Evolutionary conservation across 768 basidiomycete genomes (phyloP).

Genomic region (Lactarius psammicola): DNA sequence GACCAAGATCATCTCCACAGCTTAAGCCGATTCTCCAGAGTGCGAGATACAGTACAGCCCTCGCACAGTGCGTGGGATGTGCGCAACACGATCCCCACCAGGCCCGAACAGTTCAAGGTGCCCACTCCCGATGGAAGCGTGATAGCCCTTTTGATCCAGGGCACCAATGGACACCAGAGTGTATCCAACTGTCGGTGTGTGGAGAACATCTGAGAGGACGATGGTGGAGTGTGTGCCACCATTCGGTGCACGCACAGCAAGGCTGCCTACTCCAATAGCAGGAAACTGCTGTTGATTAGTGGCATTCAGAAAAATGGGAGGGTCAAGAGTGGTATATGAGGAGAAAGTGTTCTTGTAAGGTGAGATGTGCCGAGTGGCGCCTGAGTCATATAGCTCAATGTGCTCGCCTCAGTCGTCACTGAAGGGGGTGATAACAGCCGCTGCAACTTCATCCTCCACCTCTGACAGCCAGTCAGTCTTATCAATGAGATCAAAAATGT

Average conservation of each 20-base stretch:
- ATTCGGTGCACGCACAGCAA: no score
- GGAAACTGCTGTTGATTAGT: no score
- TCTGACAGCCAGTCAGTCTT: no score
- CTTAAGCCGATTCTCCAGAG: background rate
- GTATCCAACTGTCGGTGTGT: background rate
- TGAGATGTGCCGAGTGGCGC: no score
- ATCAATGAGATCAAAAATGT: no score
- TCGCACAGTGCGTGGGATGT: background rate
- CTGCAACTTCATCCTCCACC: no score
- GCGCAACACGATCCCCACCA: background rate
- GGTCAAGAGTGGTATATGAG: background rate
- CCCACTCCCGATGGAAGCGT: background rate
- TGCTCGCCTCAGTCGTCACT: no score
- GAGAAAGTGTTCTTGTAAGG: background rate
- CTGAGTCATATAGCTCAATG: no score
- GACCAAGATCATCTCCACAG: conserved; percentile 16
- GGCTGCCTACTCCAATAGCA: no score
- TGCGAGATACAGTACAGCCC: background rate
- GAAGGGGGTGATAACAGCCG: no score
- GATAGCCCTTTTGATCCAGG: background rate
- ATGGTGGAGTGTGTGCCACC: background rate
- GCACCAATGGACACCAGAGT: background rate
- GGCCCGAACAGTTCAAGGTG: background rate
- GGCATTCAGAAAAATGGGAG: no score
- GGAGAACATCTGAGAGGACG: background rate